These are phyloP conservation scores for Rhododendron molle DNA, from an alignment of 148 eudicot genomes.

Conservation along the genomic window DNA sequence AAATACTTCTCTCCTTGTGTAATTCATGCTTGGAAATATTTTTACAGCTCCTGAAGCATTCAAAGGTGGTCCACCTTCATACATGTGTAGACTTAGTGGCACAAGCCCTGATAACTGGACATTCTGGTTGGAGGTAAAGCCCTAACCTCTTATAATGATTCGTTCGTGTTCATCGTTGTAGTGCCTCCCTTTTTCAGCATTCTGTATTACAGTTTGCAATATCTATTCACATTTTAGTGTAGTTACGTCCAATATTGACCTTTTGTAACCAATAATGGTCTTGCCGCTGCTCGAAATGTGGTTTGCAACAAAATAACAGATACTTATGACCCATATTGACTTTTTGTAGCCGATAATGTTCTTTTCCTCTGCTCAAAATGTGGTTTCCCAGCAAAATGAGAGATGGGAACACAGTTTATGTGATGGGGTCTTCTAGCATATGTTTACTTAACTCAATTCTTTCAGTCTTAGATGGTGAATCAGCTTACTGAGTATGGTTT, in stretches of 20 bases:
- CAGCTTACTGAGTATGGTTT: neutral
- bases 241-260: neutral
- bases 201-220: neutral
- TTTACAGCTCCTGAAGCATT: slow-evolving; percentile 63
- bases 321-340: neutral
- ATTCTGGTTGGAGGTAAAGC: slow-evolving; percentile 92
- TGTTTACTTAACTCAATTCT: neutral
- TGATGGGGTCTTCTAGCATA: neutral
- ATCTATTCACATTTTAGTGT: neutral
- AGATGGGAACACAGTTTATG: neutral
- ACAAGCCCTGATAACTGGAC: slow-evolving; percentile 72
- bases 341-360: neutral
- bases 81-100: slow-evolving; percentile 84
- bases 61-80: slow-evolving; percentile 75
- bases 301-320: neutral
- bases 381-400: neutral
- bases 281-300: neutral
- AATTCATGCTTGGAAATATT: slow-evolving; percentile 11
- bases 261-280: neutral
- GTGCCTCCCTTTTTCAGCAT: neutral
- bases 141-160: neutral
- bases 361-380: neutral
- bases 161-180: neutral
- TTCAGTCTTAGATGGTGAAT: neutral
- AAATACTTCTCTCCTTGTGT: neutral